phyloP scores from a whole-genome alignment of 495 filamentous ascomycete genomes.

The Aspergillus egyptiacus region DNA sequence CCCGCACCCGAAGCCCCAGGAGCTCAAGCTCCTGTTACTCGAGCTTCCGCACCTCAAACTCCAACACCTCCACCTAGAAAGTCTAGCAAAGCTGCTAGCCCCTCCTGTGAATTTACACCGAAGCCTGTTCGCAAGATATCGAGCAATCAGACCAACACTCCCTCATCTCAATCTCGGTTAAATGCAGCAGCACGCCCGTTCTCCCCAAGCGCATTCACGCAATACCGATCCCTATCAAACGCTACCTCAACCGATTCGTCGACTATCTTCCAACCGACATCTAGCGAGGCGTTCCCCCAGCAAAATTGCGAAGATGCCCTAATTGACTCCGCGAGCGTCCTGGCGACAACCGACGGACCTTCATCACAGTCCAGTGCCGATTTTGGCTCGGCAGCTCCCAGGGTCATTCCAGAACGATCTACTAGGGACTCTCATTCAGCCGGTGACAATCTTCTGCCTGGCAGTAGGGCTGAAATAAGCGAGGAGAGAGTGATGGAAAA shows the following conservation, averaged over 20 bases:
- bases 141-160: not conserved
- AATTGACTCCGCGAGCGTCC: not conserved
- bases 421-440: not conserved
- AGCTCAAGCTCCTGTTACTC: not conserved
- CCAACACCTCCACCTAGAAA: not conserved
- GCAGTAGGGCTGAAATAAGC: not conserved
- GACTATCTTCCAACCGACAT: not conserved
- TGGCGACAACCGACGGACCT: not conserved
- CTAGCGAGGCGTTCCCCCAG: not conserved
- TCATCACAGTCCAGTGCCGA: not conserved
- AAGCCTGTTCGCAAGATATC: not conserved
- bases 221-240: not conserved
- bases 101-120: not conserved
- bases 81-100: not conserved
- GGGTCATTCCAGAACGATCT: not conserved
- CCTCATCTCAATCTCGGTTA: constrained; percentile 3
- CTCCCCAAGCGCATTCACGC: not conserved
- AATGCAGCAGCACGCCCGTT: constrained; percentile 12
- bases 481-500: too few relatives aligned
- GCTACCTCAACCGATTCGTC: constrained; percentile 3
- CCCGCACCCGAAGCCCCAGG: not conserved
- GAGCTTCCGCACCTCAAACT: not conserved
- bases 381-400: not conserved
- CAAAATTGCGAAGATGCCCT: not conserved
- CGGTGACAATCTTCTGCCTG: constrained; percentile 15